Conservation (phyloP, 176 grass and related monocot genomes). For the Oryza nivara region DNA sequence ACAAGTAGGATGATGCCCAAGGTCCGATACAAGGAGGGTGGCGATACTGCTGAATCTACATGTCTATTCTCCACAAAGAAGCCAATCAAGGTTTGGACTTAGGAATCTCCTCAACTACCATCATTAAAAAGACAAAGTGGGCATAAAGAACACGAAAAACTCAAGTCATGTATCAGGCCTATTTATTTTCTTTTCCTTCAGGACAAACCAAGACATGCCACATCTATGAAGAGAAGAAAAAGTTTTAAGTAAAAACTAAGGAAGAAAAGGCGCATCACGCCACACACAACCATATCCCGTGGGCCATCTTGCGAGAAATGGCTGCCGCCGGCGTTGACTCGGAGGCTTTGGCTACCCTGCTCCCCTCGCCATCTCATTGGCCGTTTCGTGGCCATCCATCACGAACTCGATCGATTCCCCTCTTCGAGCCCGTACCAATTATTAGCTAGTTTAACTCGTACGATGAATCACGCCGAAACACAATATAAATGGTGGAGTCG, state of each 20-base stretch:
- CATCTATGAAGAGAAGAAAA: not conserved
- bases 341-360: not conserved
- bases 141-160: not conserved
- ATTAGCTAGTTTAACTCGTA: not conserved
- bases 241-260: not conserved
- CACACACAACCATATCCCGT: not conserved
- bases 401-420: not conserved
- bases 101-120: constrained; percentile 27
- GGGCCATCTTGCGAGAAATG: not conserved
- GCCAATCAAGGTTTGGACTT: not conserved
- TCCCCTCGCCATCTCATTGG: not conserved
- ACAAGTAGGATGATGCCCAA: not conserved
- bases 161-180: not conserved
- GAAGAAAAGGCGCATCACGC: constrained; percentile 18
- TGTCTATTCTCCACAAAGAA: not conserved
- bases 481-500: not conserved
- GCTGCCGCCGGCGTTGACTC: constrained; percentile 39
- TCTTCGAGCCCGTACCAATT: not conserved
- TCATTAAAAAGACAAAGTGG: not conserved
- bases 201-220: constrained; percentile 21
- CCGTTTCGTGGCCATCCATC: not conserved
- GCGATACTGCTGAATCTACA: not conserved
- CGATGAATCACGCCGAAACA: not conserved
- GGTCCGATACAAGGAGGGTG: not conserved
- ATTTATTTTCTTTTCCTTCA: constrained; percentile 7